These are phyloP conservation scores for Eucalyptus grandis DNA, from an alignment of 345 rosid genomes.

Conservation along the genomic window DNA sequence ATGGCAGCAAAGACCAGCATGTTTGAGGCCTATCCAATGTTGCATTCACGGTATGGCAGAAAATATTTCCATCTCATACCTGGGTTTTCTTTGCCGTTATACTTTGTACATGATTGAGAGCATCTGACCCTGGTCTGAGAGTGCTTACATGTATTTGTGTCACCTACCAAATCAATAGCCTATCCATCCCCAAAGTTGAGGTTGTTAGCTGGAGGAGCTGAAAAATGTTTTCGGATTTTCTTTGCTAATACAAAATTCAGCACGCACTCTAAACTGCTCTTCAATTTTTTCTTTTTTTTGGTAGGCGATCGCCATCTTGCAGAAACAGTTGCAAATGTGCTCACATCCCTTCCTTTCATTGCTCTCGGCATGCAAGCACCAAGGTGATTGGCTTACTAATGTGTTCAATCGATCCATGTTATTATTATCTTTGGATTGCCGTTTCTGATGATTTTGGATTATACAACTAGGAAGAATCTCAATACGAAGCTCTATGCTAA, in stretches of 20 bases:
- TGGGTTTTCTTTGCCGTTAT: neutral
- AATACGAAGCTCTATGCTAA: constrained; percentile 75
- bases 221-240: neutral
- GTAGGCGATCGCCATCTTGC: constrained; percentile 59
- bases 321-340: constrained; percentile 71
- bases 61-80: neutral
- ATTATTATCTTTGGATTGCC: neutral
- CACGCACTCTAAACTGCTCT: neutral
- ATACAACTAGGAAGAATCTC: constrained; percentile 49
- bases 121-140: neutral
- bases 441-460: neutral
- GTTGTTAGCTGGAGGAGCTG: neutral
- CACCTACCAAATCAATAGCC: neutral
- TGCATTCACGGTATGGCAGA: constrained; percentile 36
- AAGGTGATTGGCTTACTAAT: constrained; percentile 29
- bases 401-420: neutral
- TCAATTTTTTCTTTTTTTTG: neutral
- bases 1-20: constrained; percentile 95
- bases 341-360: constrained; percentile 91
- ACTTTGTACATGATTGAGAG: neutral
- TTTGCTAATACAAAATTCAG: neutral
- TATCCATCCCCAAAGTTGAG: neutral
- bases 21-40: constrained; percentile 65
- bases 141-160: neutral
- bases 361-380: constrained; percentile 83